Evolutionary conservation across 148 eudicot genomes (phyloP).

Genomic region (Talinum fruticosum): DNA sequence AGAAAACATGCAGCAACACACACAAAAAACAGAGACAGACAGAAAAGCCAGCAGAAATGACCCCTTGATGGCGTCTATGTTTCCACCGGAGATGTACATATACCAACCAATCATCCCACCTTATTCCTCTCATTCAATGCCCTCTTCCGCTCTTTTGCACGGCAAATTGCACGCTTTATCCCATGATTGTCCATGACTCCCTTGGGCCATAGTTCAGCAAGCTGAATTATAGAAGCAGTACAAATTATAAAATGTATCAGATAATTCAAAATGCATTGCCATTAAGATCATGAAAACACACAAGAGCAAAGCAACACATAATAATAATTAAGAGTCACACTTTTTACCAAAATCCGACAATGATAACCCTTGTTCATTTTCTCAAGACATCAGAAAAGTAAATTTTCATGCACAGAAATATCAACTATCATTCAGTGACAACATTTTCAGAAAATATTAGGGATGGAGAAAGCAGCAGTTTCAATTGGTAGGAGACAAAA

Average conservation of each 20-base stretch:
- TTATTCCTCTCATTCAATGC: constrained; percentile 42
- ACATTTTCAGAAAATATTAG: neutral
- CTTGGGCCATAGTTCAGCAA: constrained; percentile 89
- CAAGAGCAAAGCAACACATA: neutral
- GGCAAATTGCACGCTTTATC: constrained; percentile 87
- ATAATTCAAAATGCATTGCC: neutral
- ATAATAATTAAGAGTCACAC: neutral
- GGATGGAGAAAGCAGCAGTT: neutral
- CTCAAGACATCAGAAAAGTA: neutral
- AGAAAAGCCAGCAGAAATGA: constrained; percentile 12
- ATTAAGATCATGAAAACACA: neutral
- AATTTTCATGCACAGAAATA: neutral
- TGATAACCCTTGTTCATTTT: neutral
- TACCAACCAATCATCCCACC: constrained; percentile 44
- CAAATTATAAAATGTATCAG: neutral
- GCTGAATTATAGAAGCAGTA: constrained; percentile 45
- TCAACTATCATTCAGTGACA: neutral
- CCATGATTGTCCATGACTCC: constrained; percentile 95
- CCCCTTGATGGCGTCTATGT: constrained; percentile 5
- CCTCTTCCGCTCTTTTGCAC: constrained; percentile 82
- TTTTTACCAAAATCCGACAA: neutral
- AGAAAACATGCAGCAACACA: constrained; percentile 11
- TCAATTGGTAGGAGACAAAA: neutral
- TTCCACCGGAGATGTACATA: constrained; percentile 20
- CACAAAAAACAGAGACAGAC: neutral